phyloP scores from a whole-genome alignment of 2,329 filamentous ascomycete species.

The Colletotrichum echinochloae region DNA sequence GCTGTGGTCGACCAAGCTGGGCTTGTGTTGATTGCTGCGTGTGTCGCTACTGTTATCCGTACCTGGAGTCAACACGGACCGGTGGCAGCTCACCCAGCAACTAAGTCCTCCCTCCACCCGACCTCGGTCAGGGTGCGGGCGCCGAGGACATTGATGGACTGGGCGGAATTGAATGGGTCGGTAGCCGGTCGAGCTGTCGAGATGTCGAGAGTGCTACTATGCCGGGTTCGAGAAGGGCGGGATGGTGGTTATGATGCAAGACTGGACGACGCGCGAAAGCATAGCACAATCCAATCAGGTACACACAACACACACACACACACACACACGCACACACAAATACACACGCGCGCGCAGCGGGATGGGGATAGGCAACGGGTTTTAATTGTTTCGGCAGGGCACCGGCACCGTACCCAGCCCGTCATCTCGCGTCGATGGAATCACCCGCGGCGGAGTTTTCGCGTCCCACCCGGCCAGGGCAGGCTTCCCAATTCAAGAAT shows the following conservation, averaged over 20 bases:
- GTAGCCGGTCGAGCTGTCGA: conserved; percentile 12
- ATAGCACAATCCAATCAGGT: conserved; percentile 28
- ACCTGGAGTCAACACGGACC: conserved; percentile 48
- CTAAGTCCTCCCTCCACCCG: conserved; percentile 37
- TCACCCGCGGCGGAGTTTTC: conserved; percentile 31
- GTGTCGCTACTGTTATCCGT: conserved; percentile 14
- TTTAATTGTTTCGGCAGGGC: conserved; percentile 41
- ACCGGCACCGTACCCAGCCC: conserved; percentile 32
- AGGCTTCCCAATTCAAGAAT: not conserved
- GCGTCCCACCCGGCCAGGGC: conserved; percentile 20
- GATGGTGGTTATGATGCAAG: conserved; percentile 19
- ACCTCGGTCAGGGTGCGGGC: conserved; percentile 33
- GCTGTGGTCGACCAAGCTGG: conserved; percentile 18
- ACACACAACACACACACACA: not conserved
- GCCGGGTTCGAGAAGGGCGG: conserved; percentile 3
- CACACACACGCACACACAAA: not conserved
- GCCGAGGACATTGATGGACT: conserved; percentile 35
- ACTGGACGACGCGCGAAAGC: conserved; percentile 1
- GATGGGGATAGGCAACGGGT: conserved; percentile 35
- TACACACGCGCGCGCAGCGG: conserved; percentile 11
- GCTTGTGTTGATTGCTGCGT: conserved; percentile 8
- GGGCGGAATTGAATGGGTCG: not conserved
- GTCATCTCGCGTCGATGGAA: conserved; percentile 34
- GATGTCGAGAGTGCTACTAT: conserved; percentile 9
- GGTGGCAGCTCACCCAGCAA: conserved; percentile 53